Evolutionary conservation across 495 filamentous ascomycete genomes (phyloP).

Genomic region (Penicillium paradoxum): DNA sequence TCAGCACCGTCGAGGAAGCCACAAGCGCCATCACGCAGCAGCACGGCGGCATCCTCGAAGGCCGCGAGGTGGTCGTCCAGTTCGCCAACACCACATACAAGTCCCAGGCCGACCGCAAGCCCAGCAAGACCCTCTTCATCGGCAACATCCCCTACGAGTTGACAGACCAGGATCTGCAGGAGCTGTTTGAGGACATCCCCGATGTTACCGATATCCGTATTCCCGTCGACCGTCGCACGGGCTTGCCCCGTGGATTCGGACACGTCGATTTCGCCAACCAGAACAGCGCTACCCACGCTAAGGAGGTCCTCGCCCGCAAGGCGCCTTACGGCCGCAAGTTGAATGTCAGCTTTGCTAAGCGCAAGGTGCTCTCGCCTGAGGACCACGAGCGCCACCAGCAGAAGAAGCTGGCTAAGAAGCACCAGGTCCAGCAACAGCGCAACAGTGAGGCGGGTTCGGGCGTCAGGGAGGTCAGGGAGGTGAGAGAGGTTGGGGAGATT

Average conservation of each 20-base stretch:
- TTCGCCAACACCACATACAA: conserved; percentile 38
- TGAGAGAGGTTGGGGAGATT: no score
- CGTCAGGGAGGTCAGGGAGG: not conserved
- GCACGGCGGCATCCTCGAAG: conserved; percentile 69
- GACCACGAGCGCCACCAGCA: not conserved
- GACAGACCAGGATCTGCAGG: conserved; percentile 80
- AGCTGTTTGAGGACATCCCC: conserved; percentile 65
- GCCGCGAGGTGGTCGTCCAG: conserved; percentile 66
- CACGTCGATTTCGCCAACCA: conserved; percentile 80
- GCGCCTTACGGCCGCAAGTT: conserved; percentile 62
- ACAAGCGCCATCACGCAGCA: conserved; percentile 56
- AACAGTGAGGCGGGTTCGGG: not conserved
- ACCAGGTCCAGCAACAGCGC: not conserved
- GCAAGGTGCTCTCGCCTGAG: conserved; percentile 6
- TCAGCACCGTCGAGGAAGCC: conserved; percentile 51
- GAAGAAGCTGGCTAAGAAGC: conserved; percentile 3
- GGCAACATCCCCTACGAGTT: conserved; percentile 89
- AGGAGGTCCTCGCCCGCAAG: conserved; percentile 51
- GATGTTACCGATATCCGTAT: conserved; percentile 80
- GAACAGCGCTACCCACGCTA: conserved; percentile 53
- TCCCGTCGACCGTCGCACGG: conserved; percentile 82
- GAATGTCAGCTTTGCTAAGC: conserved; percentile 56
- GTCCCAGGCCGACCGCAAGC: conserved; percentile 19
- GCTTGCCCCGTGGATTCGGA: conserved; percentile 81
- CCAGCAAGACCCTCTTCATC: conserved; percentile 70